These are phyloP conservation scores for Fraxinus paxiana DNA, from an alignment of 305 asterid genomes.

Conservation along the genomic window DNA sequence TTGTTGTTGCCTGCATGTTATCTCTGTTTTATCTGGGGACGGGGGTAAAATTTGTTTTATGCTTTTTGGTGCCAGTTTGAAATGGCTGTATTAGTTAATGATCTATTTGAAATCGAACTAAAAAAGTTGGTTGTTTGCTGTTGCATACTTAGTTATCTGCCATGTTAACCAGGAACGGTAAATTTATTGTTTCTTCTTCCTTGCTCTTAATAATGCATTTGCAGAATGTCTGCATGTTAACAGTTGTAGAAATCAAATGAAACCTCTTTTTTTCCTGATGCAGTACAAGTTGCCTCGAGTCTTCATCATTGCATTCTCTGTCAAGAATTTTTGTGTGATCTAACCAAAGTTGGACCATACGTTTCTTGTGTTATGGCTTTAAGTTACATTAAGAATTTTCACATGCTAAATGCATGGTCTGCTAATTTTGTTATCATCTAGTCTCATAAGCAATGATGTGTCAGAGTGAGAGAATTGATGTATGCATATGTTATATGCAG, in stretches of 20 bases:
- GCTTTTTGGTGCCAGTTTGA: background rate
- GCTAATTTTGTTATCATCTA: background rate
- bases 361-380: background rate
- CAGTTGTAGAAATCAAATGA: constrained; percentile 3
- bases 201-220: constrained; percentile 5
- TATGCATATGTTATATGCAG: background rate
- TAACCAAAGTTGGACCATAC: background rate
- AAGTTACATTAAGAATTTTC: constrained; percentile 2
- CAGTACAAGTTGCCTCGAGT: background rate
- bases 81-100: background rate
- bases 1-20: background rate
- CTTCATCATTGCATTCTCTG: background rate
- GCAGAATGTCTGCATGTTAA: background rate
- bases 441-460: background rate
- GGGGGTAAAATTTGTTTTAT: background rate
- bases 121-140: background rate
- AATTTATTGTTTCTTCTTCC: constrained; percentile 2
- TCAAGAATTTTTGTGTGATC: background rate
- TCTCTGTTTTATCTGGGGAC: background rate
- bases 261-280: constrained; percentile 1
- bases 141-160: constrained; percentile 11
- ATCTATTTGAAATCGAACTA: background rate
- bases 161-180: background rate
- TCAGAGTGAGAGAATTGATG: background rate
- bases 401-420: background rate